These are phyloP conservation scores for Striga asiatica DNA, from an alignment of 257 asterid species.

Conservation along the genomic window DNA sequence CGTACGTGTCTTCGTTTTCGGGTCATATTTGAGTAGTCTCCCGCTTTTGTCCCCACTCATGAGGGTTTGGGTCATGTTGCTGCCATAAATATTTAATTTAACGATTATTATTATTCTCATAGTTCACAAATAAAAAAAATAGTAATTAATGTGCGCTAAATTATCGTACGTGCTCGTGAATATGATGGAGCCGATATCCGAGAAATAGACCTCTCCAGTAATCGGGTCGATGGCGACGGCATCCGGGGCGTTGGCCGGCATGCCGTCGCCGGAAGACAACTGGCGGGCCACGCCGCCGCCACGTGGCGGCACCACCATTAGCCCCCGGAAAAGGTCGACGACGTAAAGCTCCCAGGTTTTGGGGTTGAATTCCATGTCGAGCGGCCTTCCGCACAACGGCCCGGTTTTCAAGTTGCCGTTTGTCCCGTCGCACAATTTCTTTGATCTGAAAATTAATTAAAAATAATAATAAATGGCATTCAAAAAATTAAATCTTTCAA, in stretches of 20 bases:
- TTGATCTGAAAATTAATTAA: too few species aligned
- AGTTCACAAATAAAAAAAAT: too few species aligned
- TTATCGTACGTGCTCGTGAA: slow-evolving; percentile 19
- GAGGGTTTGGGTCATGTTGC: background rate
- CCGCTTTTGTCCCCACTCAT: background rate
- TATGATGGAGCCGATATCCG: slow-evolving; percentile 37
- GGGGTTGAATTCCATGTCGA: slow-evolving; percentile 32
- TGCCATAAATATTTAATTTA: background rate
- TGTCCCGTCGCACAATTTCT: slow-evolving; percentile 30
- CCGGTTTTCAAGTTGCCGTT: slow-evolving; percentile 1
- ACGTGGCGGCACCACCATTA: slow-evolving; percentile 33
- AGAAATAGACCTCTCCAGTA: slow-evolving; percentile 30
- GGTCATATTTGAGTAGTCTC: background rate
- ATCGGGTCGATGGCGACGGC: slow-evolving; percentile 35
- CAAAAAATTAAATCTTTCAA: too few species aligned
- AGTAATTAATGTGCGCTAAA: too few species aligned
- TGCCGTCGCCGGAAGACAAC: slow-evolving; percentile 17
- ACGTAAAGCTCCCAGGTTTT: slow-evolving; percentile 34
- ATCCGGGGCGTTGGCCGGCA: slow-evolving; percentile 24
- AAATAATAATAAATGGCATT: too few species aligned
- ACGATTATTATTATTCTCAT: too few species aligned
- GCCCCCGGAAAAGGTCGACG: slow-evolving; percentile 28
- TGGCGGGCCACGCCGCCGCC: slow-evolving; percentile 35
- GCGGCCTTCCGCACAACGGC: slow-evolving; percentile 31
- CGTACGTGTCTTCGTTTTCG: background rate